phyloP scores from a whole-genome alignment of 345 rosid species.

The Citropsis articulata region DNA sequence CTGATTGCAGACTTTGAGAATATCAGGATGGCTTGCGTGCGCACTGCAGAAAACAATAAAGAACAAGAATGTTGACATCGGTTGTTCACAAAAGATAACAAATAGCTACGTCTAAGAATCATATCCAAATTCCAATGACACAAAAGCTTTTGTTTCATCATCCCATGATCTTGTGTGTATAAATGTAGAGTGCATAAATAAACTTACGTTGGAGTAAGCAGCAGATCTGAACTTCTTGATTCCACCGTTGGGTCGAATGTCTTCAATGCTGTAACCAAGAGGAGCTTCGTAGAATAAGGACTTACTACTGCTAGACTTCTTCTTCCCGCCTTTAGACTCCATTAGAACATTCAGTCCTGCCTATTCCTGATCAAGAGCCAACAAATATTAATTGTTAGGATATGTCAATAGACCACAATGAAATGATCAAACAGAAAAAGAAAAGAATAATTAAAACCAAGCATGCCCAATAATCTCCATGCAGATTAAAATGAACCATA shows the following conservation, averaged over 20 bases:
- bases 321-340: conserved; percentile 85
- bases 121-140: not conserved
- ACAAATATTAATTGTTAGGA: not conserved
- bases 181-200: not conserved
- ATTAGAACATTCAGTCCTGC: conserved; percentile 65
- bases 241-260: conserved; percentile 86
- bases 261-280: conserved; percentile 90
- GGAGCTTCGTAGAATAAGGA: conserved; percentile 81
- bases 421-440: not conserved
- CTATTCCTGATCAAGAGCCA: conserved; percentile 33
- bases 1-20: conserved; percentile 12
- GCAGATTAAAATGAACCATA: not conserved
- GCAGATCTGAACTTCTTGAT: conserved; percentile 90
- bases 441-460: not conserved
- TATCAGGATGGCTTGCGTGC: conserved; percentile 74
- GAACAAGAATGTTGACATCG: not conserved
- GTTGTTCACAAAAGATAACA: not conserved
- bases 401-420: not conserved
- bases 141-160: not conserved
- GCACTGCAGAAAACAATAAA: conserved; percentile 41
- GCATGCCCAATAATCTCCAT: not conserved
- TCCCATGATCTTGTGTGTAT: not conserved
- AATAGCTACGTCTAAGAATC: not conserved
- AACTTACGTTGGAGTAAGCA: conserved; percentile 87
- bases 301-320: conserved; percentile 62